Evolutionary conservation across 768 basidiomycete species (phyloP), one percentile per base, ranked within the genome.

Genomic region (Mycena haematopus): DNA sequence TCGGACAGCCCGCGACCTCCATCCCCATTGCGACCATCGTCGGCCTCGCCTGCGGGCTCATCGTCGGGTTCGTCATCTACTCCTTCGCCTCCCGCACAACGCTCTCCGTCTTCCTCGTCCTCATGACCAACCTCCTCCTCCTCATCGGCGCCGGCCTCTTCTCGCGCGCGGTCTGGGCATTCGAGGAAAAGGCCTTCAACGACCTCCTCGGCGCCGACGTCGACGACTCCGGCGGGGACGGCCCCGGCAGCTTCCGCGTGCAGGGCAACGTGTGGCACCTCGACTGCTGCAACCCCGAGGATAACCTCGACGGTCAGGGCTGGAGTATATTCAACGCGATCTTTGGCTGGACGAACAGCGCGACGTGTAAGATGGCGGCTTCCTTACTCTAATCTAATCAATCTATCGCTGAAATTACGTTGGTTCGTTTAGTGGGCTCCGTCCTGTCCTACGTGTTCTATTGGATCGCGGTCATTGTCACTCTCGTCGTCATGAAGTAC

Each of bases 81-180:
- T 76, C 84, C 62, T 93, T 93, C 62, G 91, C 91, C 21, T 88
- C 85, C 62, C 85, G 90, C 56, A 80, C 87, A 3, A 88, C 93
- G 1, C 79, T 98, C 35, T 88, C 85, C 35, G 77, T 95, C 66
- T 99, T 99, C 88, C 84, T 99, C 56, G 78, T 98, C 69, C 80
- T 87, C 54, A 99, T 97, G 82, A 96, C 96, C 54, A 93, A 93
- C 79, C 77, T 99, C 66, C 79, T 99, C 50, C 84, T 98, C 67
- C 87, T 99, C 69, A 93, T 99, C 75, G 96, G 96, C 27, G 90
- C 96, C 0, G 96, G 96, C 17, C 84, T 99, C 27, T 95, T 96
- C 79, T 90, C 89, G 68, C 91, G 86, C 75, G 82, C 89, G 4
- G 80, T 93, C 22, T 86, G 88, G 68, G 77, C 83, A 35, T 94